A percentile compares a stretch with the other conserved stretches of the same genome.
These are phyloP conservation scores for Fraxinus dipetala DNA, from an alignment of 305 asterid species.

Conservation along the genomic window DNA sequence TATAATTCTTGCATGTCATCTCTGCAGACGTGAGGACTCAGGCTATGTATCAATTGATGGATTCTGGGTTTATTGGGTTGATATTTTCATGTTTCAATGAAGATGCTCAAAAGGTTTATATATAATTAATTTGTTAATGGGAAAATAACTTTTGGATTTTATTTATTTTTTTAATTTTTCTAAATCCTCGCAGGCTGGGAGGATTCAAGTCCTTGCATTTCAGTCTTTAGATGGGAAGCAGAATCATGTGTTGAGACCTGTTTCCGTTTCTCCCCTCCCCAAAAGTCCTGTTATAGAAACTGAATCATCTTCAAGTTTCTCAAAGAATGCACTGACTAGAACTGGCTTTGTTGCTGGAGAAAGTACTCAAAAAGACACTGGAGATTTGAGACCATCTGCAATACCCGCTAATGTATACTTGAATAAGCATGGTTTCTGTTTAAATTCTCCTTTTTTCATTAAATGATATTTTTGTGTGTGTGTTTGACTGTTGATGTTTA, in stretches of 20 bases:
- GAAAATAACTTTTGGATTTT: not conserved
- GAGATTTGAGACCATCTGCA: slow-evolving; percentile 48
- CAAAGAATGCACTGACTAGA: slow-evolving; percentile 43
- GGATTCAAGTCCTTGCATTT: slow-evolving; percentile 94
- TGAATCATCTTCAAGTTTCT: slow-evolving; percentile 70
- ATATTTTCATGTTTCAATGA: slow-evolving; percentile 98
- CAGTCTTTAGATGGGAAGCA: slow-evolving; percentile 98
- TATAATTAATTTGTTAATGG: not conserved
- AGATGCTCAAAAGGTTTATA: slow-evolving; percentile 88
- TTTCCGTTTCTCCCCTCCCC: slow-evolving; percentile 51
- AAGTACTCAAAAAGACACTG: slow-evolving; percentile 63
- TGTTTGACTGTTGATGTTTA: not conserved
- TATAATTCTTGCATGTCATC: not conserved
- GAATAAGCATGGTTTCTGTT: not conserved
- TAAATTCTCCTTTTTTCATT: not conserved
- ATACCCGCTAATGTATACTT: slow-evolving; percentile 47
- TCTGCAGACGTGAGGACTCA: slow-evolving; percentile 93
- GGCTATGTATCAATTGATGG: slow-evolving; percentile 98
- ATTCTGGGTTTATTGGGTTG: slow-evolving; percentile 96
- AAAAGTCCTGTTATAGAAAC: slow-evolving; percentile 51
- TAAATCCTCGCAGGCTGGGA: slow-evolving; percentile 63
- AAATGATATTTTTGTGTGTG: not conserved
- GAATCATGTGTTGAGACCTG: slow-evolving; percentile 52
- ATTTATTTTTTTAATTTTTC: not conserved
- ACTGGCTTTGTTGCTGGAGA: slow-evolving; percentile 42